Evolutionary conservation across 1,284 basidiomycete genomes (phyloP).

Genomic region (Apiotrichum gamsii): DNA sequence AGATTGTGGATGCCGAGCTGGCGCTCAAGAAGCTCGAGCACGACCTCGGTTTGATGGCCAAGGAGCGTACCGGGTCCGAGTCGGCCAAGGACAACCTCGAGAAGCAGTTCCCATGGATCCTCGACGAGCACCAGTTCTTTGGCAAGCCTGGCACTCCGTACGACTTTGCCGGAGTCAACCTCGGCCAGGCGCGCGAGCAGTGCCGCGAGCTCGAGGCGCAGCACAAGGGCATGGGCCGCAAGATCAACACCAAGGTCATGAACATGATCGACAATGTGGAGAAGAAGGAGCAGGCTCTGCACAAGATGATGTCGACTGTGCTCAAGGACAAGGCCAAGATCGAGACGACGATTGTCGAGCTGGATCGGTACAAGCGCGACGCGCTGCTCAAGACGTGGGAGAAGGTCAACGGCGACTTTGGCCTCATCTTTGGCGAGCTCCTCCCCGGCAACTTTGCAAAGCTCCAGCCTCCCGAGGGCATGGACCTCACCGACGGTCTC

Average conservation of each 20-base stretch:
- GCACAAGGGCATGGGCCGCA: constrained; percentile 85
- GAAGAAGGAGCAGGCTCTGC: constrained; percentile 81
- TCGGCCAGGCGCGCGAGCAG: constrained; percentile 59
- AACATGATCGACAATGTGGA: constrained; percentile 95
- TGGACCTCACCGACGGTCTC: constrained; percentile 87
- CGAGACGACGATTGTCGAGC: constrained; percentile 84
- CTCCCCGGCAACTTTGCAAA: constrained; percentile 96
- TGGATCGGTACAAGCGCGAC: constrained; percentile 90
- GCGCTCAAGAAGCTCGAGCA: constrained; percentile 57
- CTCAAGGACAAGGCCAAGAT: constrained; percentile 94
- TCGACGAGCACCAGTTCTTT: constrained; percentile 77
- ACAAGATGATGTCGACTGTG: constrained; percentile 84
- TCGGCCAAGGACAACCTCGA: constrained; percentile 57
- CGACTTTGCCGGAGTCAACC: constrained; percentile 72
- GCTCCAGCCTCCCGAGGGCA: constrained; percentile 85
- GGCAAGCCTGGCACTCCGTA: constrained; percentile 75
- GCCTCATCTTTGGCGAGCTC: constrained; percentile 91
- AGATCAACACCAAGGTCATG: constrained; percentile 91
- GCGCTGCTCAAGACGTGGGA: constrained; percentile 91
- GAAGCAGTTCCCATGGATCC: constrained; percentile 81
- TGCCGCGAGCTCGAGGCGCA: constrained; percentile 71
- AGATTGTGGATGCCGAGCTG: constrained; percentile 66
- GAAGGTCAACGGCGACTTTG: constrained; percentile 93
- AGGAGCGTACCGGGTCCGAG: constrained; percentile 56
- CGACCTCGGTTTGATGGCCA: constrained; percentile 50